A percentile compares a stretch with the other conserved stretches of the same genome.
These are phyloP conservation scores for Leishmania tropica DNA, from an alignment of 208 protist genomes.

Conservation along the genomic window DNA sequence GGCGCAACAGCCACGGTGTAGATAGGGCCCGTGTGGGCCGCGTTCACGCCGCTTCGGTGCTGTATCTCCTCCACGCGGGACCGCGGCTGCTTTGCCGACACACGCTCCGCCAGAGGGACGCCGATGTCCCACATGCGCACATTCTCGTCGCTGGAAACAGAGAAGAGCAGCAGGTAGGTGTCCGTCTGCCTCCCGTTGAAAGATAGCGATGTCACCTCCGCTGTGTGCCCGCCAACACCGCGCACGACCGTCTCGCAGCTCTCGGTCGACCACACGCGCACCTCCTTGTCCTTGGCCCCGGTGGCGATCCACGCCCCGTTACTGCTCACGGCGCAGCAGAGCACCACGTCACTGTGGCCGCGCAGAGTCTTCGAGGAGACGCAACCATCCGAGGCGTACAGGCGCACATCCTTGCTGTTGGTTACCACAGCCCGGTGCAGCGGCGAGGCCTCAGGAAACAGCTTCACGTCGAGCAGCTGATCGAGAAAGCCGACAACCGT, in stretches of 20 bases:
- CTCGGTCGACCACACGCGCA: conserved; percentile 86
- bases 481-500: conserved; percentile 87
- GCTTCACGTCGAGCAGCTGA: conserved; percentile 86
- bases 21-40: conserved; percentile 81
- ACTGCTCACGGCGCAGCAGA: conserved; percentile 75
- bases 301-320: conserved; percentile 80
- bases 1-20: conserved; percentile 79
- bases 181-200: conserved; percentile 77
- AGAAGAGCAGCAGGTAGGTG: conserved; percentile 76
- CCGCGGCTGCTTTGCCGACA: not conserved
- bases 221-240: conserved; percentile 68
- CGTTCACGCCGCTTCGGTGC: conserved; percentile 70
- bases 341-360: conserved; percentile 86
- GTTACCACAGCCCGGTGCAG: conserved; percentile 72
- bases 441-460: conserved; percentile 39
- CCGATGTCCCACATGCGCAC: conserved; percentile 86
- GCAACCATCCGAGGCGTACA: conserved; percentile 60
- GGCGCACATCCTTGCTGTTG: conserved; percentile 88
- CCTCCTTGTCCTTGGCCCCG: conserved; percentile 78
- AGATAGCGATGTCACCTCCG: conserved; percentile 75
- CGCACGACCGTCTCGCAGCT: conserved; percentile 70
- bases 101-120: conserved; percentile 29
- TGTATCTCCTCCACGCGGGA: conserved; percentile 25
- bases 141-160: conserved; percentile 78
- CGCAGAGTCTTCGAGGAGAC: conserved; percentile 65